Percentiles rank a stretch among this genome's conserved stretches.
phyloP scores from a whole-genome alignment of 1,284 basidiomycete genomes.

The Sporisorium exsertum region DNA sequence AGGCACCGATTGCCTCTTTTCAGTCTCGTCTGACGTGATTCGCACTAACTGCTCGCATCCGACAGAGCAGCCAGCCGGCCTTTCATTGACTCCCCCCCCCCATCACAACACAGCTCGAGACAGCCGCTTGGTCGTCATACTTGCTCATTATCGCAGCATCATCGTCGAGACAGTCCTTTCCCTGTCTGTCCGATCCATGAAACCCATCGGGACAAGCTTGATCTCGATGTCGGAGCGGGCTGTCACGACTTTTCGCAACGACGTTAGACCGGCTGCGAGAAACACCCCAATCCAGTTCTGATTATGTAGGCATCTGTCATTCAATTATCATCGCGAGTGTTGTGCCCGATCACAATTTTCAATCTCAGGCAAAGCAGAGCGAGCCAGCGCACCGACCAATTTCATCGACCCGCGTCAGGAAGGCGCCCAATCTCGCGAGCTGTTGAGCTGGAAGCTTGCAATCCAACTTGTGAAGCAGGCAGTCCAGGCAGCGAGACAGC shows the following conservation, averaged over 20 bases:
- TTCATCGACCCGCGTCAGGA: constrained; percentile 15
- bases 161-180: not conserved
- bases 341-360: constrained; percentile 32
- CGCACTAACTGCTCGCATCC: not conserved
- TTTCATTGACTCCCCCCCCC: not conserved
- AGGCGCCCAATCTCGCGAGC: constrained; percentile 6
- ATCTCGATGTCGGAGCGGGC: not conserved
- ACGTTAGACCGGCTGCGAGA: constrained; percentile 5
- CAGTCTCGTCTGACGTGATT: constrained; percentile 40
- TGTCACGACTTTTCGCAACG: not conserved
- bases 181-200: not conserved
- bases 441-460: constrained; percentile 48
- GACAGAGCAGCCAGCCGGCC: constrained; percentile 3
- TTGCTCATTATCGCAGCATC: constrained; percentile 14
- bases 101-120: not conserved
- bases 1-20: constrained; percentile 37
- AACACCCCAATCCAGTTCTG: not conserved
- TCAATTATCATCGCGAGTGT: not conserved
- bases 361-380: not conserved
- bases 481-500: not conserved
- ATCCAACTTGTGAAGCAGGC: not conserved
- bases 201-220: not conserved
- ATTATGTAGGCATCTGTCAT: constrained; percentile 28
- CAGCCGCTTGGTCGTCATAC: constrained; percentile 10
- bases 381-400: constrained; percentile 47